phyloP scores from a whole-genome alignment of 2,329 filamentous ascomycete genomes.

The Fusarium coffeatum region DNA sequence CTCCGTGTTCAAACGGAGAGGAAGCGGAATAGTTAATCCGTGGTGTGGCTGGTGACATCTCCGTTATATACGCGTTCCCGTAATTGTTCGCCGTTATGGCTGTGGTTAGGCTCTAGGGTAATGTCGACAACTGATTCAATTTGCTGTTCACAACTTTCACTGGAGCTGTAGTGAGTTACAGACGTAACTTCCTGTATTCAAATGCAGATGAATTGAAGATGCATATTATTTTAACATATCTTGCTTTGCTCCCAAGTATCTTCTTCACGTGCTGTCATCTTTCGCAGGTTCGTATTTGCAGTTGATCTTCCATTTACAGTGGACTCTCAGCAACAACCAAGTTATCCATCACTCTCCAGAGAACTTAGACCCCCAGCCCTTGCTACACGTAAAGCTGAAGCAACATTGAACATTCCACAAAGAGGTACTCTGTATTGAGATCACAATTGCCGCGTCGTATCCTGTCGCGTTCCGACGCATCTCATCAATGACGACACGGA shows the following conservation, averaged over 20 bases:
- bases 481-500: background rate
- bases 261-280: too few relatives aligned
- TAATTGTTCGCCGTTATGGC: background rate
- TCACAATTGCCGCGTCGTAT: background rate
- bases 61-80: background rate
- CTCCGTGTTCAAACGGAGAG: background rate
- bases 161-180: too few relatives aligned
- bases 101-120: background rate
- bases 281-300: too few relatives aligned
- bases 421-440: background rate
- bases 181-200: too few relatives aligned
- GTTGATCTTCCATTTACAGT: too few relatives aligned
- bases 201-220: too few relatives aligned
- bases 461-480: background rate
- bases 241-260: too few relatives aligned
- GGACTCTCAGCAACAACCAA: too few relatives aligned
- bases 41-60: background rate
- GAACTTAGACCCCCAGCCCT: too few relatives aligned
- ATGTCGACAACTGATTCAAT: background rate
- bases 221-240: rapidly evolving
- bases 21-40: background rate
- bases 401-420: too few relatives aligned
- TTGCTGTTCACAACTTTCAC: background rate
- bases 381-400: too few relatives aligned
- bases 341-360: background rate